These are phyloP conservation scores for Pouteria campechiana DNA, from an alignment of 179 eudicot species.

Conservation along the genomic window DNA sequence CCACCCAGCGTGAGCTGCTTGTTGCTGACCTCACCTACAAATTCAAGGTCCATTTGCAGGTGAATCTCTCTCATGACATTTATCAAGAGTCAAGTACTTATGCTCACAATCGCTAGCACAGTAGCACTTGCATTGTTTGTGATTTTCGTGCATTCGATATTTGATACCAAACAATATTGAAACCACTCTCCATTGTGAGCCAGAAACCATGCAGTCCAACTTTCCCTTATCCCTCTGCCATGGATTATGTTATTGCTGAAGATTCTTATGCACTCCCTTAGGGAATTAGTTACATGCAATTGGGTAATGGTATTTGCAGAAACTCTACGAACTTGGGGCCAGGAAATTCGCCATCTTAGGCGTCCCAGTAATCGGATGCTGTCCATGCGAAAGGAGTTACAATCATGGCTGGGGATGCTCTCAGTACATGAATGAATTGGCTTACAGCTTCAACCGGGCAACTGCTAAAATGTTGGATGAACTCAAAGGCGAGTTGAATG, in stretches of 20 bases:
- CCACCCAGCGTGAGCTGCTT: constrained; percentile 8
- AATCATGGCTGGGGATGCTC: constrained; percentile 18
- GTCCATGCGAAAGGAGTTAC: constrained; percentile 21
- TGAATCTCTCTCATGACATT: not conserved
- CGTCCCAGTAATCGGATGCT: constrained; percentile 34
- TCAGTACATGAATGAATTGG: constrained; percentile 18
- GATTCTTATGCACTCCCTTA: no score
- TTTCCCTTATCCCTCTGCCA: not conserved
- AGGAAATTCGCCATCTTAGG: constrained; percentile 33
- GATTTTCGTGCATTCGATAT: no score
- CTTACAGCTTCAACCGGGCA: constrained; percentile 16
- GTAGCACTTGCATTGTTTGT: no score
- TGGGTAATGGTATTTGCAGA: constrained; percentile 1
- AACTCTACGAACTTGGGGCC: constrained; percentile 30
- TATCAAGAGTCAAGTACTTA: no score
- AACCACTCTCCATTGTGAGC: no score
- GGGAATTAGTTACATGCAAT: no score
- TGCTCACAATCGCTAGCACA: no score
- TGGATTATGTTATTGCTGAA: not conserved
- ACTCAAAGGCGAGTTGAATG: constrained; percentile 17
- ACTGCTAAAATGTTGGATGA: constrained; percentile 11
- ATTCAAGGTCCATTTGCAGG: constrained; percentile 21
- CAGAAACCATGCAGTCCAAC: no score
- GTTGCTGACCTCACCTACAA: constrained; percentile 7
- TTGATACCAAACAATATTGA: no score